phyloP scores from a whole-genome alignment of 768 basidiomycete genomes.

The Amanita molliuscula region DNA sequence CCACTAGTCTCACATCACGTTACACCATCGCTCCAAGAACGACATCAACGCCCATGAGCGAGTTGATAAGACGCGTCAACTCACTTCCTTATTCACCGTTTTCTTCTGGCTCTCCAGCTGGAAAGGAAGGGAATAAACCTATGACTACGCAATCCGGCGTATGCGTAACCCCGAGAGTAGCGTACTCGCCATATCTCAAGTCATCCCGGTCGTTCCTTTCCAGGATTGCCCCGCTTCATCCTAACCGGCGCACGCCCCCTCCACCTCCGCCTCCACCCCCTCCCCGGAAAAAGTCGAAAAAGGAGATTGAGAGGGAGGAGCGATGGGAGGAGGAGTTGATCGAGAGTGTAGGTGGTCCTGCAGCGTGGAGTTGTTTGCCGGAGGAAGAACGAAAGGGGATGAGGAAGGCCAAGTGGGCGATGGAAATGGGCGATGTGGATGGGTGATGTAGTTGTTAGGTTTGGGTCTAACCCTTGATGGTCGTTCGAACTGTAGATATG shows the following conservation, averaged over 20 bases:
- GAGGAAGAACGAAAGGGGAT: slow-evolving; percentile 43
- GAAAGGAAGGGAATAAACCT: slow-evolving; percentile 11
- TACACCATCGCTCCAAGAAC: slow-evolving; percentile 40
- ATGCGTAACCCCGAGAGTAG: slow-evolving; percentile 14
- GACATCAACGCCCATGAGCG: slow-evolving; percentile 57
- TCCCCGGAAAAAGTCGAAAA: slow-evolving; percentile 71
- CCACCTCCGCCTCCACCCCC: slow-evolving; percentile 63
- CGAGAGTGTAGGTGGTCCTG: slow-evolving; percentile 63
- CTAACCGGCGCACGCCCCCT: slow-evolving; percentile 63
- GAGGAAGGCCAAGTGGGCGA: slow-evolving; percentile 50
- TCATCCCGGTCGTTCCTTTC: slow-evolving; percentile 52
- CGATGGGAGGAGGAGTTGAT: slow-evolving; percentile 73
- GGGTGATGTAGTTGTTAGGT: slow-evolving; percentile 18
- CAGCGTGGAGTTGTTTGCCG: slow-evolving; percentile 37
- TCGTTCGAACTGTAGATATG: too few species aligned
- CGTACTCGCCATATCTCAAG: slow-evolving; percentile 60
- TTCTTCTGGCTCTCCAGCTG: slow-evolving; percentile 17
- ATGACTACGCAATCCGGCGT: slow-evolving; percentile 7
- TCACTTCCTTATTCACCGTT: slow-evolving; percentile 58
- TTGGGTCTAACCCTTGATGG: neutral
- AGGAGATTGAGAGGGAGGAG: slow-evolving; percentile 66
- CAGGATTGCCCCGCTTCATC: slow-evolving; percentile 67
- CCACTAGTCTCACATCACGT: slow-evolving; percentile 15
- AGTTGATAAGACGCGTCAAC: slow-evolving; percentile 64
- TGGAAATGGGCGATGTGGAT: slow-evolving; percentile 53